These are phyloP conservation scores for Sequoiadendron giganteum DNA, from an alignment of 75 land plant genomes.

Conservation along the genomic window DNA sequence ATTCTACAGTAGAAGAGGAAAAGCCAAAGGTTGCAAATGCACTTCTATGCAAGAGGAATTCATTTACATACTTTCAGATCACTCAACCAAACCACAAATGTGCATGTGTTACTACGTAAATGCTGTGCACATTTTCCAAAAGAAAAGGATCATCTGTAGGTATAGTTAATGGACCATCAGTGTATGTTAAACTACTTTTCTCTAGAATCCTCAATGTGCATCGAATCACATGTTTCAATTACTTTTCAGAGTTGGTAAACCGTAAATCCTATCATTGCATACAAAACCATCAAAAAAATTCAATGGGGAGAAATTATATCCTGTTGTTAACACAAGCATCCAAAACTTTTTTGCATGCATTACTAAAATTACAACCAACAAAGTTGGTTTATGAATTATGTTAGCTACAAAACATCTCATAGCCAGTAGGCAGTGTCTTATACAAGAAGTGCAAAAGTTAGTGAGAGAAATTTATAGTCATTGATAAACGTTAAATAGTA, in stretches of 20 bases:
- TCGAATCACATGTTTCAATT: slow-evolving; percentile 1
- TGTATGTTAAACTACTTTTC: slow-evolving; percentile 17
- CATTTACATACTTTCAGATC: too few relatives aligned
- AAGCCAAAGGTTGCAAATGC: too few relatives aligned
- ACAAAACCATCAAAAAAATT: not conserved
- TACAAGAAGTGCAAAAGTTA: not conserved
- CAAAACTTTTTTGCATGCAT: not conserved
- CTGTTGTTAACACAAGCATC: not conserved
- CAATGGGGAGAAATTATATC: not conserved
- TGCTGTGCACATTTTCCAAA: slow-evolving; percentile 6
- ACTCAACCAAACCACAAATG: too few relatives aligned
- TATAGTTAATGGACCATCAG: slow-evolving; percentile 8
- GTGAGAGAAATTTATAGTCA: not conserved
- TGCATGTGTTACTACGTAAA: slow-evolving; percentile 5
- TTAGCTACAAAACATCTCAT: not conserved
- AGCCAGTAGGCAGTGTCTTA: not conserved
- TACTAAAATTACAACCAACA: not conserved
- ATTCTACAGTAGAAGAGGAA: too few relatives aligned
- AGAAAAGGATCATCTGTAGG: slow-evolving; percentile 11
- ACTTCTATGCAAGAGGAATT: too few relatives aligned
- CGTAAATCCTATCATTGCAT: slow-evolving; percentile 4
- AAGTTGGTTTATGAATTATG: not conserved
- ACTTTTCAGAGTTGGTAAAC: slow-evolving; percentile 1
- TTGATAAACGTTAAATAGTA: not conserved
- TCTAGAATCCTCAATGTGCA: slow-evolving; percentile 16